Percentiles rank a stretch among this genome's conserved stretches.
These are phyloP conservation scores for Vararia minispora DNA, from an alignment of 768 basidiomycete species.

Conservation along the genomic window DNA sequence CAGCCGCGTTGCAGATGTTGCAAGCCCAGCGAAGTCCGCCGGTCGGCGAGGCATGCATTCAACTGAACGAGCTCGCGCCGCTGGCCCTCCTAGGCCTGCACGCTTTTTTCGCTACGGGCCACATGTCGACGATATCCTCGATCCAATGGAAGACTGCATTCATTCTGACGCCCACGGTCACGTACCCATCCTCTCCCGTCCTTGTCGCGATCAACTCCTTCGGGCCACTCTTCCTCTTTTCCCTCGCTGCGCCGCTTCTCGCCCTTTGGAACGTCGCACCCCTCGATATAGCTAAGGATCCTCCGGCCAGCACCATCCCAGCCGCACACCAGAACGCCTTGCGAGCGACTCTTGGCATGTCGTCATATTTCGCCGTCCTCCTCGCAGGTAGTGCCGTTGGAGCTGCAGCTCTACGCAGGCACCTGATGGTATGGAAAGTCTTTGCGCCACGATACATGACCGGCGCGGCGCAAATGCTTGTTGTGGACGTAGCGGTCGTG, in stretches of 20 bases:
- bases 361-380: constrained; percentile 56
- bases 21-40: constrained; percentile 13
- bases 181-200: constrained; percentile 62
- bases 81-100: constrained; percentile 69
- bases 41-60: background rate
- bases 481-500: constrained; percentile 60
- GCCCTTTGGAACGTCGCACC: constrained; percentile 82
- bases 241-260: constrained; percentile 59
- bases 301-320: no score
- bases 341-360: constrained; percentile 50
- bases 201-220: constrained; percentile 72
- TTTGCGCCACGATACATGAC: constrained; percentile 94
- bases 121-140: constrained; percentile 80
- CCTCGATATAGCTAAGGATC: constrained; percentile 21
- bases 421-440: constrained; percentile 98
- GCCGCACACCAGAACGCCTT: no score
- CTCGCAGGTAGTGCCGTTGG: constrained; percentile 60
- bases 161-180: constrained; percentile 56
- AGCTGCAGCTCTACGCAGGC: constrained; percentile 67
- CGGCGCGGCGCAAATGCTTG: constrained; percentile 51
- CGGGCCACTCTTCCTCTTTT: constrained; percentile 57
- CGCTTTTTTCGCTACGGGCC: constrained; percentile 81
- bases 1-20: constrained; percentile 28
- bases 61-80: constrained; percentile 59
- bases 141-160: constrained; percentile 97